Base-by-base conservation (phyloP, 345 rosid species). In the Hibiscus tridactylites region DNA sequence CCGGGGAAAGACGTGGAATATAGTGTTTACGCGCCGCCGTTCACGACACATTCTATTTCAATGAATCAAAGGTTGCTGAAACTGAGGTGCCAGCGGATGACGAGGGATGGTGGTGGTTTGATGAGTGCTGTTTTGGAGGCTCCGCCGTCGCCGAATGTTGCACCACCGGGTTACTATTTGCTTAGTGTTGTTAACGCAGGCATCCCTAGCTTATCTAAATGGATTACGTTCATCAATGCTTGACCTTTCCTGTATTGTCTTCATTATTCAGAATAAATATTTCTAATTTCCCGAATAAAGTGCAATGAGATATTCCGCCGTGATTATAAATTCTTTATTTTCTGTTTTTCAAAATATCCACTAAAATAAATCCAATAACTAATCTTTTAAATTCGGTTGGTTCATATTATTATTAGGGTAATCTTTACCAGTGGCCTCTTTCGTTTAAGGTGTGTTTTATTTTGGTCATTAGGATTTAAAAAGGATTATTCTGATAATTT, bases 151-250 rank as follows among this genome's bases (percentile, higher is more conserved):
- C 78, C 86, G 21, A 71, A 81, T 4, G 81, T 85, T 58, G 85
- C 87, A 21, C 89, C 87, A 1, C 73, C 89, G 0, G 89, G 87
- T 61, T 88, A 88, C 79, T 88, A 83, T 72, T 77, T 88, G 83
- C 77, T 86, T 0, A 79, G 83, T 13, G 84, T 83, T n/a, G 78
- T 83, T 9, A 84, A 84, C 60, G 77, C 75, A 37, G 85, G 80
- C 10, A 83, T 86, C 70, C 90, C 89, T 4, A 79, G 89, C 77
- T 54, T 76, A 4, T 86, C 87, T 15, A 81, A 79, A 4, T 88
- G 88, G 88, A 76, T 88, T 37, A 65, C 61, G 46, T 74, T 80
- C 70, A 29, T 16, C 11, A 57, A 54, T 69, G 67, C 71, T 58
- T 74, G 65, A 74, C 53, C 58, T 4, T 19, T 16, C 16, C 26